Evolutionary conservation across 305 asterid species (phyloP), one percentile per base, ranked within the genome.

Genomic region (Solanum hybrid): DNA sequence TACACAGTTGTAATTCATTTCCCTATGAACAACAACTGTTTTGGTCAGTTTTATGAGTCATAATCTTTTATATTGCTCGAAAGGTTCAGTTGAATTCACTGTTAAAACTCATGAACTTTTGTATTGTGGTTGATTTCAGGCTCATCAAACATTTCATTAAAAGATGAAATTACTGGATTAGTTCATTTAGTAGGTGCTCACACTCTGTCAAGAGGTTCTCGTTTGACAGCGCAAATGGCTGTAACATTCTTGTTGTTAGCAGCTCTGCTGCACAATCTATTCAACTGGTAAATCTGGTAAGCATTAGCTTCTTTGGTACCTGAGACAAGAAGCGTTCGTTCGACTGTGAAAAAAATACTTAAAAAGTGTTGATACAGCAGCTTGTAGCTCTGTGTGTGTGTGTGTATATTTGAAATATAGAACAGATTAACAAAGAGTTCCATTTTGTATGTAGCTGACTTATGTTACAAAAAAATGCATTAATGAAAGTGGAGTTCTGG

Each of bases 181-280:
- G 98, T 97, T 69, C 98, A 95, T 94, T 94, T 95, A 27, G 99
- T 97, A 14, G 99, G 99, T 89, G 97, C 99, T 90, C 99, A 96
- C 94, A 91, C 95, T 32, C 89, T 97, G 60, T 89, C 98, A 36
- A 78, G 51, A 66, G 94, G 95, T 80, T 91, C 89, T 91, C 77
- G 81, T 85, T 90, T 92, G 81, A 72, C 86, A 27, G 82, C 89
- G 17, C 88, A 72, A 35, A 87, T 88, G 90, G 80, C 85, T 79
- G 77, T 89, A 26, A 87, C 91, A 88, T 93, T 93, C 88, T 90
- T 93, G 35, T 89, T 94, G 79, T 69, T 92, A 32, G 82, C 92
- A 87, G 89, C 94, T 71, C 85, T 95, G 90, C 90, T 96, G 89
- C 95, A 92, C 56, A 60, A 86, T 88, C 94, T 82, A 29, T 87